These are phyloP conservation scores for Kwoniella botswanensis DNA, from an alignment of 768 basidiomycete genomes.

Conservation along the genomic window DNA sequence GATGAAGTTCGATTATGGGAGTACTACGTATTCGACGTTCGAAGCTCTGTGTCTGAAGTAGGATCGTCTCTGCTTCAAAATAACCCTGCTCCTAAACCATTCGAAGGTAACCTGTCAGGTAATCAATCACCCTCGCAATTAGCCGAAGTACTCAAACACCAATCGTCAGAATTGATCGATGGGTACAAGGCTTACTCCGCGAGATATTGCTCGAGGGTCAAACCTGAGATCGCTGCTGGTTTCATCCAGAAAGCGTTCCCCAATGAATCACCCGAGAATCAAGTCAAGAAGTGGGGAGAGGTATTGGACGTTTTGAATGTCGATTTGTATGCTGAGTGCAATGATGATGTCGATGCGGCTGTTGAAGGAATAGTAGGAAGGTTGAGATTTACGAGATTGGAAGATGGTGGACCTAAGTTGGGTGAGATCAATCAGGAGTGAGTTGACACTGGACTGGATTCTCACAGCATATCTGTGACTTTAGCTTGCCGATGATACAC, in stretches of 20 bases:
- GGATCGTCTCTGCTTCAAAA: slow-evolving; percentile 59
- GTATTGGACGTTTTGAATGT: slow-evolving; percentile 88
- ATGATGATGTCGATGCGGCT: slow-evolving; percentile 77
- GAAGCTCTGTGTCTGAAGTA: slow-evolving; percentile 65
- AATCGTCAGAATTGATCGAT: slow-evolving; percentile 63
- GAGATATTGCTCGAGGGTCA: slow-evolving; percentile 71
- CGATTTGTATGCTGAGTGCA: slow-evolving; percentile 82
- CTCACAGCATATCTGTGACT: no score
- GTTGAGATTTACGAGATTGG: slow-evolving; percentile 78
- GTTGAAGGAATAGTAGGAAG: slow-evolving; percentile 76
- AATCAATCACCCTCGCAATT: slow-evolving; percentile 68
- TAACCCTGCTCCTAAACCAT: slow-evolving; percentile 57
- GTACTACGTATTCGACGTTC: slow-evolving; percentile 85
- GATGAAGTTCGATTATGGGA: slow-evolving; percentile 82
- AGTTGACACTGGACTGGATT: slow-evolving; percentile 21
- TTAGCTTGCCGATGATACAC: no score
- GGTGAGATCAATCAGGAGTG: slow-evolving; percentile 78
- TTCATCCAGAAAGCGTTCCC: slow-evolving; percentile 71
- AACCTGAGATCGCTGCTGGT: slow-evolving; percentile 71
- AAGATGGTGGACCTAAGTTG: slow-evolving; percentile 78
- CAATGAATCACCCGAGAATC: slow-evolving; percentile 62
- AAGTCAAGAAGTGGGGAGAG: slow-evolving; percentile 73
- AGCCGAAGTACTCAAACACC: slow-evolving; percentile 66
- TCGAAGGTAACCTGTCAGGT: slow-evolving; percentile 69
- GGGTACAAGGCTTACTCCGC: slow-evolving; percentile 66